Conservation (phyloP, 2,329 filamentous ascomycete species). For the Venturia aucupariae region DNA sequence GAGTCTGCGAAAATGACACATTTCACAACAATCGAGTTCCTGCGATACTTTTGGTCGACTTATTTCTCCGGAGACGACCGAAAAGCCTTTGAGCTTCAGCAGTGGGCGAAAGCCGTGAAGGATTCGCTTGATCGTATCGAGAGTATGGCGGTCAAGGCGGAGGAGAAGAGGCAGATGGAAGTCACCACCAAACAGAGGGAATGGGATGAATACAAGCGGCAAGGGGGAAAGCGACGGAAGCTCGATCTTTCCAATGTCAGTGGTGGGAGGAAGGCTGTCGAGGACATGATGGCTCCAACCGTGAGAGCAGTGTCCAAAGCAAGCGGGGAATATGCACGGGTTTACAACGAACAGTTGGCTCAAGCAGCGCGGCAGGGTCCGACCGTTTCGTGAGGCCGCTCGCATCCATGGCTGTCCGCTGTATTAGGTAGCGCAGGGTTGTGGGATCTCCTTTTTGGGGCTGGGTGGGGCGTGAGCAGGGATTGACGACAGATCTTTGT, state of each 20-base stretch:
- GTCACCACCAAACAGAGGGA: constrained; percentile 60
- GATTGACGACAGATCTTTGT: not conserved
- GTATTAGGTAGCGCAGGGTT: too few relatives aligned
- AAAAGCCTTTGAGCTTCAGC: constrained; percentile 69
- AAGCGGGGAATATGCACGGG: constrained; percentile 59
- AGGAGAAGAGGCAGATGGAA: constrained; percentile 58
- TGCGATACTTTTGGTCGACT: constrained; percentile 94
- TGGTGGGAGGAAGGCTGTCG: constrained; percentile 68
- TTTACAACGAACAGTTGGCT: constrained; percentile 25
- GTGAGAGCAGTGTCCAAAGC: constrained; percentile 62
- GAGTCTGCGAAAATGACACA: constrained; percentile 67
- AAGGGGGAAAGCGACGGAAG: constrained; percentile 63
- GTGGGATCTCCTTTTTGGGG: not conserved
- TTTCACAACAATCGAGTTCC: constrained; percentile 86
- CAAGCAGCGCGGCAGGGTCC: not conserved
- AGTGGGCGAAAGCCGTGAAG: constrained; percentile 71
- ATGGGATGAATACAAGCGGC: constrained; percentile 59
- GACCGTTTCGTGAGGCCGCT: not conserved
- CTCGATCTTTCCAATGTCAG: constrained; percentile 59
- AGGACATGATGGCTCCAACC: constrained; percentile 66
- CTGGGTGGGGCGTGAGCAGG: not conserved
- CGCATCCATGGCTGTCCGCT: not conserved
- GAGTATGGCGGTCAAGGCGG: constrained; percentile 70
- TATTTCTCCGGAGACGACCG: constrained; percentile 83
- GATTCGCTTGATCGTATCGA: constrained; percentile 71